Percentiles rank a stretch among this genome's conserved stretches.
These are phyloP conservation scores for Fragaria nilgerrensis DNA, from an alignment of 306 rosid genomes.

Conservation along the genomic window DNA sequence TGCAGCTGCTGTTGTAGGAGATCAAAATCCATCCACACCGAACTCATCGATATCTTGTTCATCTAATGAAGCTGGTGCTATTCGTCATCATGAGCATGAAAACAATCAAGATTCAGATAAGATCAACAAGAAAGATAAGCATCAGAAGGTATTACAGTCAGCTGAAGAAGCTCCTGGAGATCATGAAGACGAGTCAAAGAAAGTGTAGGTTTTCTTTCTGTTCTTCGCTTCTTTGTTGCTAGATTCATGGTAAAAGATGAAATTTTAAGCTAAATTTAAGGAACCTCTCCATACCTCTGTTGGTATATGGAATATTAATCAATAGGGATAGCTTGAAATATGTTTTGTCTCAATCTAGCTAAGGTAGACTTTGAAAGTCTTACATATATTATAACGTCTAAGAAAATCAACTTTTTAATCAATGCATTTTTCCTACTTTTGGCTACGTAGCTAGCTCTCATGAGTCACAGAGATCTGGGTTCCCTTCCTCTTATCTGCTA, in stretches of 20 bases:
- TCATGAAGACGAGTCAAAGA: constrained; percentile 57
- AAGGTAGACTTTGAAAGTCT: constrained; percentile 23
- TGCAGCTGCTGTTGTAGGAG: constrained; percentile 32
- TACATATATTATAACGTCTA: constrained; percentile 4
- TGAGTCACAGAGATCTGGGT: background rate
- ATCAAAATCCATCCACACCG: constrained; percentile 43
- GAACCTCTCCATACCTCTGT: background rate
- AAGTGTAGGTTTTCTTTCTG: constrained; percentile 51
- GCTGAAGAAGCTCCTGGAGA: constrained; percentile 32
- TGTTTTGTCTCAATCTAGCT: constrained; percentile 4
- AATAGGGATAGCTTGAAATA: constrained; percentile 12
- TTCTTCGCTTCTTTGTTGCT: background rate
- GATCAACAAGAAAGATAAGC: constrained; percentile 46
- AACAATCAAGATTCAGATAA: constrained; percentile 45
- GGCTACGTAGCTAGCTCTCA: background rate
- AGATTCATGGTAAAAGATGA: constrained; percentile 11
- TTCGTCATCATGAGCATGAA: constrained; percentile 26
- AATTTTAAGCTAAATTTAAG: background rate
- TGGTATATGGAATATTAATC: background rate
- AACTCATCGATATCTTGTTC: constrained; percentile 70
- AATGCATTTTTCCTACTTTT: background rate
- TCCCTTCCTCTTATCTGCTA: background rate
- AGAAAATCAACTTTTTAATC: background rate
- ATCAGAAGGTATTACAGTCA: constrained; percentile 31
- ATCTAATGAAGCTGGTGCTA: constrained; percentile 57